Evolutionary conservation across 2,329 filamentous ascomycete genomes (phyloP), one percentile per base, ranked within the genome.

Genomic region (Lachnellula occidentalis): DNA sequence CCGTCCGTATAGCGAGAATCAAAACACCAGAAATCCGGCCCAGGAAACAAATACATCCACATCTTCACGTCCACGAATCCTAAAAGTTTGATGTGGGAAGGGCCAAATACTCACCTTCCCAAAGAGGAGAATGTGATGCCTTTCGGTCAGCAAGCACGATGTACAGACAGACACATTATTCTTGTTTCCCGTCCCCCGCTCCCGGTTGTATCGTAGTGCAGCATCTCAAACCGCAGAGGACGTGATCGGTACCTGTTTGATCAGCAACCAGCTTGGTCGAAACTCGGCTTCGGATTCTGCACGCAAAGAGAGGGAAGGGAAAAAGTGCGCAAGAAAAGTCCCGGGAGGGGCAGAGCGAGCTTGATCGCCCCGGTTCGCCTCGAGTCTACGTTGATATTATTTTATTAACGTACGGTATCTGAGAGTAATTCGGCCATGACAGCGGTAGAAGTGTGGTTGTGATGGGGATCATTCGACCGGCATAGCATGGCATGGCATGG

Each of bases 231-330:
- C 39, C 50, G 12, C 45, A 43, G 56, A 43, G 53, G 56, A 58
- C 58, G 54, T 58, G 48, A 58, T 56, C 42, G 22, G 62, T 63
- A 58, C 61, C 60, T 64, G 62, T 64, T 64, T 64, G 61, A 64
- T 64, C 59, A 55, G 50, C 61, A 51, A 11, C 42, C 11, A 22
- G 19, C 19, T 21, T 15, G 50, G 45, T 48, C 63, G 60, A 64
- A 64, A 64, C 54, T 56, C 54, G 50, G 37, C 61, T 50, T 41
- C 39, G 47, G 34, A 37, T 36, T 53, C 34, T 52, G 37, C 49
- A 47, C 31, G 41, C n/a, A 47, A 31, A 31, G 27, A 31, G 22
- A 3, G 4, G 3, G 4, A 7, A 24, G 24, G 7, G 24, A 5
- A 24, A 24, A 7, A 24, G 27, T 11, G 27, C 9, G 45, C 15